Evolutionary conservation across 1,284 basidiomycete genomes (phyloP), one percentile per base, ranked within the genome.

Genomic region (Puccinia coronata): DNA sequence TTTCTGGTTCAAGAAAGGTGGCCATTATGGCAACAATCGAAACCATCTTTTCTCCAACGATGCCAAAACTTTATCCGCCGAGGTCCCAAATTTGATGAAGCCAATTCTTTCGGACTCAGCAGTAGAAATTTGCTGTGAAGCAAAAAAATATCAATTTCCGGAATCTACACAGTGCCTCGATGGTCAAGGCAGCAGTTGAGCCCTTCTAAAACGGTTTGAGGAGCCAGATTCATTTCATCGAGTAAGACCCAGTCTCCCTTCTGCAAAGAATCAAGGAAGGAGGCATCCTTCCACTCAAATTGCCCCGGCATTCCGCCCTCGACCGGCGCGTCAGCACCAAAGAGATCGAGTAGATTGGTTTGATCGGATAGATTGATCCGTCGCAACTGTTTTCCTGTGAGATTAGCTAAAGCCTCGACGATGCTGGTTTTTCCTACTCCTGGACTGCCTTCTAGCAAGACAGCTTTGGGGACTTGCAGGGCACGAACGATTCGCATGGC

Each of bases 281-380:
- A 95, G 0, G 96, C 97, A 83, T 98, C 95, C 85, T 92, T 94
- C n/a, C n/a, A n/a, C n/a, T n/a, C n/a, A n/a, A n/a, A n/a, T n/a
- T n/a, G n/a, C n/a, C n/a, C n/a, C n/a, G n/a, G n/a, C n/a, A n/a
- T n/a, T n/a, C n/a, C n/a, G n/a, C n/a, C n/a, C n/a, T n/a, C n/a
- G n/a, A n/a, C n/a, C n/a, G n/a, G n/a, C n/a, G n/a, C n/a, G n/a
- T n/a, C n/a, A n/a, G n/a, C n/a, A n/a, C n/a, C n/a, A 84, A 99
- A 98, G 5, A 99, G 89, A 85, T 99, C 97, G 77, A 95, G 91
- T 23, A 99, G 89, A 86, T 99, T 97, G 0, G 97, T 99, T 87
- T 99, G 97, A 85, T 99, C 97, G 6, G 98, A 99, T 53, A 99
- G 87, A 87, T 99, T 99, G 89, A 99, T 97, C n/a, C 97, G 92